Evolutionary conservation across 139 green algal species (phyloP).

Genomic region (Astrephomene gubernaculifera): DNA sequence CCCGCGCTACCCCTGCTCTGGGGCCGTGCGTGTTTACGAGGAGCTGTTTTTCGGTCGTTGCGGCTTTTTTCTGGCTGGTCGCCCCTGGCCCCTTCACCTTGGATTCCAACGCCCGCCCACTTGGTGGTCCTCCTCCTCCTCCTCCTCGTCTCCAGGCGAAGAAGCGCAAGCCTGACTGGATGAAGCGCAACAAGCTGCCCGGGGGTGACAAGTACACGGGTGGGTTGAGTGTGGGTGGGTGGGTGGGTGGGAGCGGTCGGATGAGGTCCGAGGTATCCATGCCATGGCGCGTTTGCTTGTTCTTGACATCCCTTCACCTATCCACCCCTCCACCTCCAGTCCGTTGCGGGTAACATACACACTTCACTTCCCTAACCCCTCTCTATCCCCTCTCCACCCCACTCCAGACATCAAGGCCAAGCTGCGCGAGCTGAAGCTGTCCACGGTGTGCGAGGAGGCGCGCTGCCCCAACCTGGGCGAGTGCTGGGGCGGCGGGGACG

Average conservation of each 20-base stretch:
- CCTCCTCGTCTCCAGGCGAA: slow-evolving; percentile 68
- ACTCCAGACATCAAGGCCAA: slow-evolving; percentile 69
- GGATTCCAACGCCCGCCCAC: too few species aligned
- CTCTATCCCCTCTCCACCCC: not conserved
- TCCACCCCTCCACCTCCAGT: too few species aligned
- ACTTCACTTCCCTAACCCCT: not conserved
- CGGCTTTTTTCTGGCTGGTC: too few species aligned
- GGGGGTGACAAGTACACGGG: slow-evolving; percentile 90
- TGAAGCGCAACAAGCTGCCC: slow-evolving; percentile 94
- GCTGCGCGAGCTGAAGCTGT: slow-evolving; percentile 96
- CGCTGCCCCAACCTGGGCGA: slow-evolving; percentile 97
- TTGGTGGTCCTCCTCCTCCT: too few species aligned
- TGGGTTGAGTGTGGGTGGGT: not conserved
- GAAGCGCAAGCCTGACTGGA: slow-evolving; percentile 96
- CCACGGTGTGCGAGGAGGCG: slow-evolving; percentile 74
- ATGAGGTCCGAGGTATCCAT: not conserved
- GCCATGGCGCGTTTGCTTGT: too few species aligned
- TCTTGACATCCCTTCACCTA: too few species aligned
- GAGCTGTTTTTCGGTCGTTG: too few species aligned
- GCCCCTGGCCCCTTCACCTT: too few species aligned
- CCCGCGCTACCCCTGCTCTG: too few species aligned
- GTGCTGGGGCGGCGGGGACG: slow-evolving; percentile 93
- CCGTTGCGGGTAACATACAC: too few species aligned
- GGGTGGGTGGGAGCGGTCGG: not conserved
- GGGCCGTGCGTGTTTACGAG: too few species aligned